Evolutionary conservation across 2,329 filamentous ascomycete species (phyloP).

Genomic region (Trichoderma sp.): DNA sequence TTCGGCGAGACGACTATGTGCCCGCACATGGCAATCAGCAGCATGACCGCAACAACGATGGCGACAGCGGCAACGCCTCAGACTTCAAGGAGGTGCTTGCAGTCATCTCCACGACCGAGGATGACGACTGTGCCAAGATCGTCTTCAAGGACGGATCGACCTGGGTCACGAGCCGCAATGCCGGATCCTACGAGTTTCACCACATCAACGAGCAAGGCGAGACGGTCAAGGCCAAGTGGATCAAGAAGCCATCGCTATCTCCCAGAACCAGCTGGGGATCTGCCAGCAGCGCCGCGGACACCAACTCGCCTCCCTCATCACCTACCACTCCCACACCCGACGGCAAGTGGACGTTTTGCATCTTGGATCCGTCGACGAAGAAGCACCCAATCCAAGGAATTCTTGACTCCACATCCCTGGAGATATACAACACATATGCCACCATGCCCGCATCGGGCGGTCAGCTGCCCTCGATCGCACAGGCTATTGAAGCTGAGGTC

Average conservation of each 20-base stretch:
- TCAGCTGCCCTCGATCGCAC: slow-evolving; percentile 50
- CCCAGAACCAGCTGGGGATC: slow-evolving; percentile 30
- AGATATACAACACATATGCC: slow-evolving; percentile 70
- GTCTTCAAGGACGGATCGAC: slow-evolving; percentile 64
- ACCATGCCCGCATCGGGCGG: slow-evolving; percentile 55
- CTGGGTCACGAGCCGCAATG: slow-evolving; percentile 57
- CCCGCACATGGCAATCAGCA: slow-evolving; percentile 36
- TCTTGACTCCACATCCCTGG: slow-evolving; percentile 64
- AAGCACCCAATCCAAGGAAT: slow-evolving; percentile 75
- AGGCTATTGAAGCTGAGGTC: slow-evolving; percentile 38
- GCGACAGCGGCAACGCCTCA: slow-evolving; percentile 45
- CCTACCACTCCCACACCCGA: slow-evolving; percentile 42
- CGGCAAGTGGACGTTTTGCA: slow-evolving; percentile 72
- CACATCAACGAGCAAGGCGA: slow-evolving; percentile 60
- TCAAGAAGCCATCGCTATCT: slow-evolving; percentile 48
- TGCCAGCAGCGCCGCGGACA: slow-evolving; percentile 13
- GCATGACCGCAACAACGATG: slow-evolving; percentile 39
- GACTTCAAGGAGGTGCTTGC: slow-evolving; percentile 62
- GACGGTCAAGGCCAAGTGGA: slow-evolving; percentile 68
- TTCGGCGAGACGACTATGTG: slow-evolving; percentile 70
- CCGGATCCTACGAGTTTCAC: slow-evolving; percentile 68
- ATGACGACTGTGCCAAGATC: slow-evolving; percentile 63
- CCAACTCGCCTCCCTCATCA: slow-evolving; percentile 34
- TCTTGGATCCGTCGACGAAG: slow-evolving; percentile 68
- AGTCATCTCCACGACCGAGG: slow-evolving; percentile 64